Evolutionary conservation across 2,329 filamentous ascomycete species (phyloP), one percentile per base, ranked within the genome.

Genomic region (Aspergillus pseudoglaucus): DNA sequence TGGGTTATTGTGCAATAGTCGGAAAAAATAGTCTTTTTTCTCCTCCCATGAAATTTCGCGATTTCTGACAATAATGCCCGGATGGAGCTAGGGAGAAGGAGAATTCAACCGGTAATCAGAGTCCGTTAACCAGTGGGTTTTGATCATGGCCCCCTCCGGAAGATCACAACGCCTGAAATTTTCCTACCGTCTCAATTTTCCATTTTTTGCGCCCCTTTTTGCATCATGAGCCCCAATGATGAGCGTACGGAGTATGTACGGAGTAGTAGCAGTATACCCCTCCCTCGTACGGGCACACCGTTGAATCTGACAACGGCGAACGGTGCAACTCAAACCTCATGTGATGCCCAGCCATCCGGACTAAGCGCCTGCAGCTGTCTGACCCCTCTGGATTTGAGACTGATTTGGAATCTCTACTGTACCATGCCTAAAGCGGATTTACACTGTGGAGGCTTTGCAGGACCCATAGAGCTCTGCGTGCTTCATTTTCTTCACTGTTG

Each of bases 51-150:
- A 35, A 45, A 37, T 27, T 45, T 47, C 43, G 44, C 48, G 52
- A 54, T 18, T 30, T 22, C 37, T 39, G 33, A 39, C 25, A 39
- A 39, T 39, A 57, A 50, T 50, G 47, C 51, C 52, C 49, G 54
- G 45, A 30, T 39, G 45, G 18, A 14, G 18, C 37, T 39, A 15
- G 18, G 18, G 37, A 17, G n/a, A 38, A 15, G 37, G 17, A 39
- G 10, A 39, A 30, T 18, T 39, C 37, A 10, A 7, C 17, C 15
- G 14, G 15, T 17, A 35, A n/a, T 17, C 33, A n/a, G 33, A 35
- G 15, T 17, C 33, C 14, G 14, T 3, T 35, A n/a, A 17, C n/a
- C 25, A 10, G 10, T 9, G 4, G 25, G 25, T 4, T 37, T 4
- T 37, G 33, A 37, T 37, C 33, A 37, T 15, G 33, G n/a, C 17